These are phyloP conservation scores for Aspergillus unguis DNA, from an alignment of 2,329 filamentous ascomycete genomes.

Conservation along the genomic window DNA sequence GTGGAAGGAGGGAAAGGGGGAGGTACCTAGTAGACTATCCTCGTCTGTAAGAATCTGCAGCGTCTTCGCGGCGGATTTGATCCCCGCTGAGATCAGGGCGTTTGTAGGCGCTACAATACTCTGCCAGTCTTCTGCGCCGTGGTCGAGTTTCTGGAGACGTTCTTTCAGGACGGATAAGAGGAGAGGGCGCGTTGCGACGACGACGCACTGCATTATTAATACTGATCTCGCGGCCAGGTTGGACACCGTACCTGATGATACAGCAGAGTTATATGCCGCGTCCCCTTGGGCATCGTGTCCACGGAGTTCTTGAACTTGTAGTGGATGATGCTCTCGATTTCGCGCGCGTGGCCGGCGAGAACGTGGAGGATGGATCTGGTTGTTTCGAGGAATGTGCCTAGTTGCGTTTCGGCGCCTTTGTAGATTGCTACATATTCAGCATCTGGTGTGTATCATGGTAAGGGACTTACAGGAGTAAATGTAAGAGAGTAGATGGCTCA, in stretches of 20 bases:
- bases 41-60: slow-evolving; percentile 39
- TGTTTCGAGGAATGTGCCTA: slow-evolving; percentile 36
- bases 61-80: slow-evolving; percentile 43
- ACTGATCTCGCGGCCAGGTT: too few species aligned
- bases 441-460: too few species aligned
- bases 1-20: neutral
- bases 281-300: slow-evolving; percentile 37
- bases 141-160: slow-evolving; percentile 28
- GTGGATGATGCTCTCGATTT: slow-evolving; percentile 38
- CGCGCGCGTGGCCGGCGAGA: slow-evolving; percentile 37
- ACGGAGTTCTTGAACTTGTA: slow-evolving; percentile 35
- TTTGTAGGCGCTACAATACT: slow-evolving; percentile 34
- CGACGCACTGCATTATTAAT: slow-evolving; percentile 29
- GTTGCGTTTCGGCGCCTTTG: slow-evolving; percentile 33
- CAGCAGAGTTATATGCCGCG: slow-evolving; percentile 37
- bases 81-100: slow-evolving; percentile 38
- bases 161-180: slow-evolving; percentile 41
- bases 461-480: slow-evolving; percentile 34
- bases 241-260: slow-evolving; percentile 37
- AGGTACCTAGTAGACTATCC: slow-evolving; percentile 35
- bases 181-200: slow-evolving; percentile 40
- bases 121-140: slow-evolving; percentile 31
- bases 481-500: slow-evolving; percentile 36
- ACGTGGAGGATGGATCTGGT: slow-evolving; percentile 38
- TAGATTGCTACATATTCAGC: slow-evolving; percentile 38